phyloP scores from a whole-genome alignment of 2,329 filamentous ascomycete genomes.

The Blastomyces percursus region DNA sequence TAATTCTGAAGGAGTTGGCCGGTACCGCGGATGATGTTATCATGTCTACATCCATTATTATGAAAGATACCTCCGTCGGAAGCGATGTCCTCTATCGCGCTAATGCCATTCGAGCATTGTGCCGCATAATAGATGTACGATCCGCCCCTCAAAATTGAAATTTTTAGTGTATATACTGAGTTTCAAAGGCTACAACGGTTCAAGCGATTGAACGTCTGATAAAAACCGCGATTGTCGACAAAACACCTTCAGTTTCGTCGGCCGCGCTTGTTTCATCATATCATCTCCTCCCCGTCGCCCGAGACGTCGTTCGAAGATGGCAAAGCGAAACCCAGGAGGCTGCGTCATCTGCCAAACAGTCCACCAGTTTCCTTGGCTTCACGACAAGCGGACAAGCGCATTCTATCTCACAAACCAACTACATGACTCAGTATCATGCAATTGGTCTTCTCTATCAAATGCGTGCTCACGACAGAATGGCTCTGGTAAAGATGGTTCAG shows the following conservation, averaged over 20 bases:
- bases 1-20: constrained; percentile 95
- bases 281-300: constrained; percentile 90
- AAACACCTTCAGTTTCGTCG: constrained; percentile 93
- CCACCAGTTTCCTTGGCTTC: constrained; percentile 83
- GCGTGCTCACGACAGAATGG: constrained; percentile 95
- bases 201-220: constrained; percentile 97
- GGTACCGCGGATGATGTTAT: constrained; percentile 96
- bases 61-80: constrained; percentile 96
- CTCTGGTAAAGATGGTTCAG: constrained; percentile 99
- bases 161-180: constrained; percentile 10
- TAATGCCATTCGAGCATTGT: constrained; percentile 90
- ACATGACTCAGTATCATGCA: constrained; percentile 97
- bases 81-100: constrained; percentile 89
- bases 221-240: constrained; percentile 98
- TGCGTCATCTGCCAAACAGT: constrained; percentile 78
- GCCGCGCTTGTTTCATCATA: constrained; percentile 95
- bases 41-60: constrained; percentile 98
- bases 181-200: constrained; percentile 69
- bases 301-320: constrained; percentile 92
- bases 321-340: constrained; percentile 98
- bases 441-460: constrained; percentile 97
- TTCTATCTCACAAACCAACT: constrained; percentile 67
- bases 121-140: constrained; percentile 88
- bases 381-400: constrained; percentile 69
- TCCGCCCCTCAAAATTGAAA: constrained; percentile 3